Evolutionary conservation across 768 basidiomycete species (phyloP).

Genomic region (Naematelia aurantialba): DNA sequence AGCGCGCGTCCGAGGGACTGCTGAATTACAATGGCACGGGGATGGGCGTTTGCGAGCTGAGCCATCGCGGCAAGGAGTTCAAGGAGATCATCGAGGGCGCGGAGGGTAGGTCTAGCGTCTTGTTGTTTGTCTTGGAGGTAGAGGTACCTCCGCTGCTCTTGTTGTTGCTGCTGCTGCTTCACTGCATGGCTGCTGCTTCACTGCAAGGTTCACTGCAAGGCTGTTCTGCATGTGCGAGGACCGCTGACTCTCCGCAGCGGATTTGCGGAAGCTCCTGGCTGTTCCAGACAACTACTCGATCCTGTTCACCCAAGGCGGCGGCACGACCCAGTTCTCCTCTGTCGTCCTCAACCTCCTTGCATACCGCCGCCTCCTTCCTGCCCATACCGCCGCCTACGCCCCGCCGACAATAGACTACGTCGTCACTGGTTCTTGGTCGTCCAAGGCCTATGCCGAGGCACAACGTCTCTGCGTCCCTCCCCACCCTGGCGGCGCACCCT

Average conservation of each 20-base stretch:
- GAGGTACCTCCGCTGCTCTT: no score
- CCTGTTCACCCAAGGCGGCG: constrained; percentile 93
- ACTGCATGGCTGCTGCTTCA: no score
- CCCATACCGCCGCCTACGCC: constrained; percentile 51
- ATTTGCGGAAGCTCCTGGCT: constrained; percentile 69
- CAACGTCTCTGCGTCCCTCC: constrained; percentile 57
- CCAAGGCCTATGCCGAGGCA: constrained; percentile 79
- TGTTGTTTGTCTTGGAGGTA: no score
- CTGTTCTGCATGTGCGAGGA: no score
- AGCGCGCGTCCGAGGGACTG: constrained; percentile 76
- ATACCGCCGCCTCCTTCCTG: constrained; percentile 70
- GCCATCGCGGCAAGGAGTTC: constrained; percentile 91
- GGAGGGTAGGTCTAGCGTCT: constrained; percentile 38
- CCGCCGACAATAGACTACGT: constrained; percentile 70
- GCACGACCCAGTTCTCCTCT: constrained; percentile 84
- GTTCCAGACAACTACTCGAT: constrained; percentile 80
- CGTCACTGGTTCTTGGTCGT: constrained; percentile 88
- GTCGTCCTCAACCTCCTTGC: constrained; percentile 88
- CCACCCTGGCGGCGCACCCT: constrained; percentile 19
- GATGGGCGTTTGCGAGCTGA: constrained; percentile 93
- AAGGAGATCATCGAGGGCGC: constrained; percentile 60
- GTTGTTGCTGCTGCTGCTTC: no score
- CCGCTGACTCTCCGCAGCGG: no score
- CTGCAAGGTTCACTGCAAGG: no score
- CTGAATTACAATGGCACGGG: constrained; percentile 86